These are phyloP conservation scores for Cetradonia linearis DNA, from an alignment of 495 filamentous ascomycete species.

Conservation along the genomic window DNA sequence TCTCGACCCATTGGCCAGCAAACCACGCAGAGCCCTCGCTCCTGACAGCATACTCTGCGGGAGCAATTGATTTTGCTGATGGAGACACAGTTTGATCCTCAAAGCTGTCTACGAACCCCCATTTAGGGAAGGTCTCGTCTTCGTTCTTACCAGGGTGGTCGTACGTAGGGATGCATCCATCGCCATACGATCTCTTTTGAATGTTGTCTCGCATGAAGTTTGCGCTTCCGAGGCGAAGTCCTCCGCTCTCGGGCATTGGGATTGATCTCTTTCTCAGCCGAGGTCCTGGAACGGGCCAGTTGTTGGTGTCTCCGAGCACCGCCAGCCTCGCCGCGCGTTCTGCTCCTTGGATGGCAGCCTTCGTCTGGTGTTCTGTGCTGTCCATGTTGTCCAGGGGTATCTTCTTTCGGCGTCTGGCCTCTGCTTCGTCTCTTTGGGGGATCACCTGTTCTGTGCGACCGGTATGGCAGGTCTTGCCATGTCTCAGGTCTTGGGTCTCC, in stretches of 20 bases:
- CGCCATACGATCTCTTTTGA: slow-evolving; percentile 14
- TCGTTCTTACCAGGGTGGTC: slow-evolving; percentile 10
- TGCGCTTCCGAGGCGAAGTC: slow-evolving; percentile 4
- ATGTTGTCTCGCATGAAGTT: slow-evolving; percentile 6
- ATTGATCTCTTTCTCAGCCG: not conserved
- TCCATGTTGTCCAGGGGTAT: not conserved
- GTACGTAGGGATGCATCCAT: slow-evolving; percentile 18
- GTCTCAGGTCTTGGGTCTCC: not conserved
- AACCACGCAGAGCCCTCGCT: slow-evolving; percentile 12
- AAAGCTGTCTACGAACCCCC: not conserved
- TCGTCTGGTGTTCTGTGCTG: not conserved
- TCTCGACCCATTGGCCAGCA: slow-evolving; percentile 9
- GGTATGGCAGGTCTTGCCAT: not conserved
- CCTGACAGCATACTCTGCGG: slow-evolving; percentile 1
- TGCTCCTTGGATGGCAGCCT: not conserved
- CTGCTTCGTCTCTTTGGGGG: not conserved
- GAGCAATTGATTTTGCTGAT: not conserved
- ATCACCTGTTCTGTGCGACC: not conserved
- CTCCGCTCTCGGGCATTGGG: not conserved
- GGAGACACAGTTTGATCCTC: not conserved
- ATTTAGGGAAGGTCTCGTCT: not conserved
- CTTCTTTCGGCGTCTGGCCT: not conserved
- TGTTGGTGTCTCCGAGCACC: slow-evolving; percentile 3
- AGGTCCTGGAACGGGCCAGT: not conserved
- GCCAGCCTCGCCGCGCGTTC: slow-evolving; percentile 9